A percentile compares a stretch with the other conserved stretches of the same genome.
Conservation (phyloP, 139 green algal species). For the Chlorella ohadii region DNA sequence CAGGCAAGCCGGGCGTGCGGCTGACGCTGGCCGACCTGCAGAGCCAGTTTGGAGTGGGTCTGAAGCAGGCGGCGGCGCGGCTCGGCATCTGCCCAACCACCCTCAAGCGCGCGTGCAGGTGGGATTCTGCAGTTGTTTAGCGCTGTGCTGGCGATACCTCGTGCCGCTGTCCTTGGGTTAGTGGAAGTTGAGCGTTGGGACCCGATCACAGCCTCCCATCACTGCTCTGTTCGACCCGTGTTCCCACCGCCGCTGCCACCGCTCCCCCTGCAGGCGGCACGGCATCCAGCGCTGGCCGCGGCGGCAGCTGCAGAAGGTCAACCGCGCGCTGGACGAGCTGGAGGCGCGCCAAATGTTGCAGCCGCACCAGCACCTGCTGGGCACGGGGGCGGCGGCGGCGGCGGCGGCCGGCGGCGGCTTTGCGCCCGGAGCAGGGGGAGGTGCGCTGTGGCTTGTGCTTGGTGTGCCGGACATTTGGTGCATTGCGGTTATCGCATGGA, state of each 20-base stretch:
- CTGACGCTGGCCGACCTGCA: conserved; percentile 64
- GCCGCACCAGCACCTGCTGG: conserved; percentile 6
- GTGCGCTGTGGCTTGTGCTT: too few species aligned
- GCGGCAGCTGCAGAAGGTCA: conserved; percentile 30
- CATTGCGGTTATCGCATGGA: too few species aligned
- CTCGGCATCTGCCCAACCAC: conserved; percentile 94
- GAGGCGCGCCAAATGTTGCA: conserved; percentile 28
- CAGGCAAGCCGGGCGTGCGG: conserved; percentile 57
- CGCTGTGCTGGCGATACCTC: conserved; percentile 8
- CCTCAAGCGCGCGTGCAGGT: conserved; percentile 69
- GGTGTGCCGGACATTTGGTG: too few species aligned
- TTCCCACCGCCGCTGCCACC: too few species aligned
- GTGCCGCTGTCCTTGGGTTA: background rate
- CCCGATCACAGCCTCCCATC: too few species aligned
- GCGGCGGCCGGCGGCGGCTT: background rate
- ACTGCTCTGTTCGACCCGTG: too few species aligned
- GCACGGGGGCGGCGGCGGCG: background rate
- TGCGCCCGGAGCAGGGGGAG: background rate
- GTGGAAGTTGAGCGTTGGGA: background rate
- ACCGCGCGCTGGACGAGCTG: conserved; percentile 33
- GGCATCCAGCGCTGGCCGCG: conserved; percentile 90
- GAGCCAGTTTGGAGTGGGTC: conserved; percentile 83
- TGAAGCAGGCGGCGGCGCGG: conserved; percentile 86
- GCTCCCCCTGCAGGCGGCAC: conserved; percentile 73
- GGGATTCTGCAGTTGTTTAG: too few species aligned